phyloP scores from a whole-genome alignment of 805 yeast species.

The Helenozyma baotianmanensis region DNA sequence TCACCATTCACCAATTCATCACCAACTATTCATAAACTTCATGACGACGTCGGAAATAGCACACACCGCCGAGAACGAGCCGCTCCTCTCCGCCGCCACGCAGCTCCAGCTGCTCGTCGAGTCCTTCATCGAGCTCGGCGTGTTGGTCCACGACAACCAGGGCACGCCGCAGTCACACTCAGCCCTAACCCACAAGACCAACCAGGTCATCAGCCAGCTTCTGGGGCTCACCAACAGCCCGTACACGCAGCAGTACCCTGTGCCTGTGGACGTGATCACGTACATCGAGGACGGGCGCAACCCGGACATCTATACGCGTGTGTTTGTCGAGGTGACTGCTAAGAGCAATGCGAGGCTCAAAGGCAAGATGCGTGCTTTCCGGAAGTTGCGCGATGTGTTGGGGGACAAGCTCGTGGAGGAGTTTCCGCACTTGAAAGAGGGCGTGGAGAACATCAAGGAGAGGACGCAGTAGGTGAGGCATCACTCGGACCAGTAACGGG shows the following conservation, averaged over 20 bases:
- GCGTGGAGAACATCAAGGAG: slow-evolving; percentile 52
- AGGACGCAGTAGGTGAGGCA: slow-evolving; percentile 30
- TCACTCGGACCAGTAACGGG: not conserved
- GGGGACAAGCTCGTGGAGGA: slow-evolving; percentile 68
- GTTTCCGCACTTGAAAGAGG: slow-evolving; percentile 67
- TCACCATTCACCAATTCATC: too few relatives aligned
- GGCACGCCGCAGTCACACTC: slow-evolving; percentile 76
- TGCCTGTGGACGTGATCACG: slow-evolving; percentile 81
- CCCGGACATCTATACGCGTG: slow-evolving; percentile 95
- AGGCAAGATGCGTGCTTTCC: slow-evolving; percentile 75
- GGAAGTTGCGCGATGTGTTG: slow-evolving; percentile 56
- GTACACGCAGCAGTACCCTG: slow-evolving; percentile 35
- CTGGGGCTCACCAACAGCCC: slow-evolving; percentile 31
- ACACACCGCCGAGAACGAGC: slow-evolving; percentile 21
- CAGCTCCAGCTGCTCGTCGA: slow-evolving; percentile 45
- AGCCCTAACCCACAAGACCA: slow-evolving; percentile 38
- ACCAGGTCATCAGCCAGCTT: slow-evolving; percentile 38
- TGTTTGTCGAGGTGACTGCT: slow-evolving; percentile 90
- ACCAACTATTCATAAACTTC: too few relatives aligned
- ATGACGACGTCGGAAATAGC: slow-evolving; percentile 32
- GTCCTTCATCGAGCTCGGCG: slow-evolving; percentile 83
- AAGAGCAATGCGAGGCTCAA: slow-evolving; percentile 82
- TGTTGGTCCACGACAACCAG: slow-evolving; percentile 87
- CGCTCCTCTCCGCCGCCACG: slow-evolving; percentile 26
- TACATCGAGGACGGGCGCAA: slow-evolving; percentile 96